Conservation (phyloP, 2,329 filamentous ascomycete species). For the Iodosphaeria phyllophila region DNA sequence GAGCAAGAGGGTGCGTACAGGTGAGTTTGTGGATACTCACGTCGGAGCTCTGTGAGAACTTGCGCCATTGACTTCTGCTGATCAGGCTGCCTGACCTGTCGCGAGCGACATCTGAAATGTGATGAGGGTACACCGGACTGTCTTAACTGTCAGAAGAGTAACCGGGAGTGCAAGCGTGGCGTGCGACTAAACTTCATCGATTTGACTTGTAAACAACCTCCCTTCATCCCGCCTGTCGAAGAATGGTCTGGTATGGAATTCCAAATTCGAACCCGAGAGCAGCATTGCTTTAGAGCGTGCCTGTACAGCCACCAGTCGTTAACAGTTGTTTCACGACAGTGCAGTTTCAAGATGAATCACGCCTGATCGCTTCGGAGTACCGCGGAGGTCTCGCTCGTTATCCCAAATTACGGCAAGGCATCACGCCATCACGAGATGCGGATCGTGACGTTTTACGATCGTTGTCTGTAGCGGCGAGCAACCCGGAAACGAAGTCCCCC, state of each 20-base stretch:
- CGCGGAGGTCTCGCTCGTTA: constrained; percentile 61
- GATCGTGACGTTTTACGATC: constrained; percentile 10
- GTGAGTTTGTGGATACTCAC: constrained; percentile 14
- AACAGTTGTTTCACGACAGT: constrained; percentile 33
- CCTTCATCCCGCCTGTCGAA: constrained; percentile 37
- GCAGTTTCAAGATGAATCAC: constrained; percentile 73
- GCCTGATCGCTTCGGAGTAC: constrained; percentile 81
- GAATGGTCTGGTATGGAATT: constrained; percentile 41
- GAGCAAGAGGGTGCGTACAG: constrained; percentile 74
- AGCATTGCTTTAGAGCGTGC: too few species aligned
- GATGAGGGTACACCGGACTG: constrained; percentile 50
- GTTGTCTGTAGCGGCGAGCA: constrained; percentile 6
- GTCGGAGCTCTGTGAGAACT: constrained; percentile 1
- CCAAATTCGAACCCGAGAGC: too few species aligned
- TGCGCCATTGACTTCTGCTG: background rate
- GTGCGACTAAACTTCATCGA: constrained; percentile 86
- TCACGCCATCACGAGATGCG: constrained; percentile 10
- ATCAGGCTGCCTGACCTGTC: constrained; percentile 67
- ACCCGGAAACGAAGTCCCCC: constrained; percentile 6
- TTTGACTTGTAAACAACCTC: constrained; percentile 51
- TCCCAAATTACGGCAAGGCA: constrained; percentile 26
- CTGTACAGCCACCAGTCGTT: too few species aligned
- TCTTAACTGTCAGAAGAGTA: constrained; percentile 78
- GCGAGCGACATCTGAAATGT: constrained; percentile 80
- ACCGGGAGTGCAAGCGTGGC: constrained; percentile 67